phyloP scores from a whole-genome alignment of 164 flowering plant genomes.

The Dillenia turbinata region DNA sequence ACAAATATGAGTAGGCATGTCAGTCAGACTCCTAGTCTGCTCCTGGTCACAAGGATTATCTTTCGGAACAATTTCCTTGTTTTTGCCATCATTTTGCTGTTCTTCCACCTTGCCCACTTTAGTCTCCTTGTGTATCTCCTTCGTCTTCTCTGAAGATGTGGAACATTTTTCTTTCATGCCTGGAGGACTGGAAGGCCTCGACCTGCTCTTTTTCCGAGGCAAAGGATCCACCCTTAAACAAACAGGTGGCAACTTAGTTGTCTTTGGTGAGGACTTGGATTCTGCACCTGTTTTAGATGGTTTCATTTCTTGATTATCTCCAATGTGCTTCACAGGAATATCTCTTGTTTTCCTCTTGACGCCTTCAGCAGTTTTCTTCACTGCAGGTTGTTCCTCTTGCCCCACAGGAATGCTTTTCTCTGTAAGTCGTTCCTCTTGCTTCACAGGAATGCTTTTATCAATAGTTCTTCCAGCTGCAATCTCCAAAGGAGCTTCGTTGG shows the following conservation, averaged over 20 bases:
- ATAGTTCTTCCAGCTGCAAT: neutral
- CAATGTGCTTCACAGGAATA: slow-evolving; percentile 7
- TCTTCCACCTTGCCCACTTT: slow-evolving; percentile 15
- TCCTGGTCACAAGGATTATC: too few relatives aligned
- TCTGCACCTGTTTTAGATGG: slow-evolving; percentile 9
- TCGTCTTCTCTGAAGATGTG: neutral
- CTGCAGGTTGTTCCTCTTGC: slow-evolving; percentile 15
- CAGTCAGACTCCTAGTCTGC: neutral
- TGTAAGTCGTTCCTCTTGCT: slow-evolving; percentile 9
- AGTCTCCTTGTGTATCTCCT: slow-evolving; percentile 6
- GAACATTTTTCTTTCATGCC: slow-evolving; percentile 15
- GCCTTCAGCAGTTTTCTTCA: slow-evolving; percentile 7
- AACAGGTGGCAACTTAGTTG: slow-evolving; percentile 62
- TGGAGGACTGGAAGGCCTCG: slow-evolving; percentile 59
- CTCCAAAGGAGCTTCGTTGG: neutral
- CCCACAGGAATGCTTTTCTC: slow-evolving; percentile 22
- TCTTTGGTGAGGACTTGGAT: slow-evolving; percentile 30
- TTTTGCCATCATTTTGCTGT: neutral
- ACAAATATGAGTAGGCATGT: neutral
- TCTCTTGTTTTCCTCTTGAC: neutral
- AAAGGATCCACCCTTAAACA: slow-evolving; percentile 76
- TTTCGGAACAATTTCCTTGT: neutral
- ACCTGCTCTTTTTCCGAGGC: slow-evolving; percentile 44
- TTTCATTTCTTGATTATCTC: slow-evolving; percentile 9
- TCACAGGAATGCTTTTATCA: slow-evolving; percentile 22